These are phyloP conservation scores for Isochrysis galbana DNA, from an alignment of 78 protist species.

Conservation along the genomic window DNA sequence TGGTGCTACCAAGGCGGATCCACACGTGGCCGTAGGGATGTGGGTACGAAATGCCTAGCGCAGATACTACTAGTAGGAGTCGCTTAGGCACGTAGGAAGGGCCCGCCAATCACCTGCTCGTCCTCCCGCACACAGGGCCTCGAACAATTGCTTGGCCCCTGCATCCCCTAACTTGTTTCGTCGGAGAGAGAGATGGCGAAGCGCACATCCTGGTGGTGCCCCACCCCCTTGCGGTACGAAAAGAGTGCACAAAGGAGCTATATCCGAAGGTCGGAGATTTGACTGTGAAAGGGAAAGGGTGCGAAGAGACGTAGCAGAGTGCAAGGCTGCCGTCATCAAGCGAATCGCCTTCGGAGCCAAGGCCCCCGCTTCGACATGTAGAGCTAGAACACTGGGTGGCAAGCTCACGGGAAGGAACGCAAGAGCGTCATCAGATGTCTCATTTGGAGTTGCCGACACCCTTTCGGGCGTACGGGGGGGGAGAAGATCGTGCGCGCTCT, in stretches of 20 bases:
- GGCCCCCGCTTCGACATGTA: background rate
- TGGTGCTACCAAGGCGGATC: no score
- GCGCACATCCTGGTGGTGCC: background rate
- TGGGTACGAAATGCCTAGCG: no score
- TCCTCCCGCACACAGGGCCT: background rate
- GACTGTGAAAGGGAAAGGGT: background rate
- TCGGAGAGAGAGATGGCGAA: background rate
- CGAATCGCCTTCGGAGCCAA: background rate
- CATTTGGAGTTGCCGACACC: no score
- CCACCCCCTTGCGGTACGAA: background rate
- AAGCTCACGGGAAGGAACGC: background rate
- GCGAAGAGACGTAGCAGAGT: background rate
- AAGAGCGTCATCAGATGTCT: no score
- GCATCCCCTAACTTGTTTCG: background rate
- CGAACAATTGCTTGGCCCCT: background rate
- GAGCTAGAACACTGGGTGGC: background rate
- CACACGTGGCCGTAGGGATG: no score
- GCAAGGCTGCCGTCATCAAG: background rate
- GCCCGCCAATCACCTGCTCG: no score
- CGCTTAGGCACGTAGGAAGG: no score
- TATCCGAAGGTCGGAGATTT: background rate
- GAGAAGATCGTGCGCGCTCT: no score
- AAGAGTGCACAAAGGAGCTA: background rate
- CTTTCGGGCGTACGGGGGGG: no score
- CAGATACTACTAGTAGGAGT: no score